Evolutionary conservation across 306 rosid species (phyloP), one percentile per base, ranked within the genome.

Genomic region (Rosa lucieae): DNA sequence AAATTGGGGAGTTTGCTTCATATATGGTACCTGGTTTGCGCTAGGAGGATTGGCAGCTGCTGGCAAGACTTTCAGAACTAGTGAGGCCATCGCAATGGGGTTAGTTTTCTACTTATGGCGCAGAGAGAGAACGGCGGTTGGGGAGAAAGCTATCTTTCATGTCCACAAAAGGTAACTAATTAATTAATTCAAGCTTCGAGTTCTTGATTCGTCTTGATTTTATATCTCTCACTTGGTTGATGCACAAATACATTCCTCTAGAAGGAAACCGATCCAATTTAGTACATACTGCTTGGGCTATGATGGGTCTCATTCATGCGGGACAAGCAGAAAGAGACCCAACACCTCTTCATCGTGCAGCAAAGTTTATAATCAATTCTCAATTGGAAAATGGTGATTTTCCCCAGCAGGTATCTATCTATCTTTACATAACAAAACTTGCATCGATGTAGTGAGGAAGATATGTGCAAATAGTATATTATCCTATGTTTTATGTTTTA

Each of bases 281-380:
- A 74, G 93, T 90, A 23, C 97, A 91, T 0, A 92, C 94, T 1
- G 88, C 92, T 12, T 90, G 93, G 97, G 93, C 92, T 15, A 75
- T 90, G 81, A 86, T 92, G 92, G 93, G 87, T 44, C 80, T 92
- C 39, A 83, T 90, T 80, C 84, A 89, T 79, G 58, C 88, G 0
- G 90, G 89, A 58, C 76, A 90, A 89, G 92, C 81, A 3, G 89
- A 90, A 47, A 86, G 88, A 82, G 90, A 92, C 56, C 85, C 83
- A 4, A 70, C 63, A 37, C 92, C 97, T 71, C 90, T 92, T 58
- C 92, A 90, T 13, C 82, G 85, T 0, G 90, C 93, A 1, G 90
- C 90, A 32, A 90, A 84, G 74, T 44, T 89, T 18, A 12, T 90
- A 20, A 89, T 90, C 62, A 92, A 89, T 76, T 85, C 91, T 39